Evolutionary conservation across 352 stramenopile genomes (phyloP).

Genomic region (Vaucheria bursata): DNA sequence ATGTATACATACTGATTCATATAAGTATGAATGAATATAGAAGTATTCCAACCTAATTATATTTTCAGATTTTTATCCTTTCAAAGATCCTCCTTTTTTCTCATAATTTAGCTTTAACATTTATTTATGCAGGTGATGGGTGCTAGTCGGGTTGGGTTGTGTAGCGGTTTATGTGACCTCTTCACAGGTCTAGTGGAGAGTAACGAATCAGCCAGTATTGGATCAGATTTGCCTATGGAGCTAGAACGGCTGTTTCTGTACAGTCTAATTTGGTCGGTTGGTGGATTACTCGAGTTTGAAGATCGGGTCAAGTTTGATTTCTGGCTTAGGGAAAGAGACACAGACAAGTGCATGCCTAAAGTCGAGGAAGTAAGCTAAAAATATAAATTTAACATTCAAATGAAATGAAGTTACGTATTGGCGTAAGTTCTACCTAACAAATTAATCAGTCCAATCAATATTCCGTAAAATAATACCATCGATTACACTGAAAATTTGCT

Average conservation of each 20-base stretch:
- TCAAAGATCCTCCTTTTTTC: no score
- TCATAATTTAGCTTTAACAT: no score
- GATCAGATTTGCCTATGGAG: slow-evolving; percentile 39
- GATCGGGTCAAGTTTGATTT: slow-evolving; percentile 86
- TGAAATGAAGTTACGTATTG: no score
- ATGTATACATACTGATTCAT: no score
- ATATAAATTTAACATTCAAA: no score
- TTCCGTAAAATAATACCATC: no score
- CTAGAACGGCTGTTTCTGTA: slow-evolving; percentile 93
- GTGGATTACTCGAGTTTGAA: slow-evolving; percentile 86
- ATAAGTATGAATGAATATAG: no score
- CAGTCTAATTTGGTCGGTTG: slow-evolving; percentile 89
- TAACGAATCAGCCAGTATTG: slow-evolving; percentile 40
- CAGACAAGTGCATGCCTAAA: slow-evolving; percentile 72
- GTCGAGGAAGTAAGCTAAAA: slow-evolving; percentile 53
- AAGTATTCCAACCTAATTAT: no score
- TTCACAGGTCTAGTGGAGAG: slow-evolving; percentile 56
- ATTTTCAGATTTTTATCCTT: no score
- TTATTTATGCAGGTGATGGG: slow-evolving; percentile 67
- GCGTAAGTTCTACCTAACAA: no score
- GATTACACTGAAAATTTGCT: no score
- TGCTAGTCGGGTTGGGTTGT: slow-evolving; percentile 77
- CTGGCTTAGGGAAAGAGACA: slow-evolving; percentile 84
- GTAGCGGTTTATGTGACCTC: slow-evolving; percentile 71
- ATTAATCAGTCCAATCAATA: no score